These are phyloP conservation scores for Chlamydomonas eustigma DNA, from an alignment of 139 green algal genomes.

Conservation along the genomic window DNA sequence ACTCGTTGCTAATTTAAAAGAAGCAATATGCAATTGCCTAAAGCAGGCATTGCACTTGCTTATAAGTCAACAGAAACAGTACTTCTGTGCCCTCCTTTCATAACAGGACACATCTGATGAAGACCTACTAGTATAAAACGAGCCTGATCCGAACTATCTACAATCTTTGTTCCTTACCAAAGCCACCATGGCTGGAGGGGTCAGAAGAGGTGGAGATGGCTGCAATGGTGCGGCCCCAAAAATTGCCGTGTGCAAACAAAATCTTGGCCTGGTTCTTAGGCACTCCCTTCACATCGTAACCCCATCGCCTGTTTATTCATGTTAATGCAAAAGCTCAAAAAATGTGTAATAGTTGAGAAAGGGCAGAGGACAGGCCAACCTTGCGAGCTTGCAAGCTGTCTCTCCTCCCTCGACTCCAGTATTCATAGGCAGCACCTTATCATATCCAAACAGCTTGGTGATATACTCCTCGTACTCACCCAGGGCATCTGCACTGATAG, in stretches of 20 bases:
- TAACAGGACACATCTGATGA: no score
- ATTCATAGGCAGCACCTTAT: constrained; percentile 97
- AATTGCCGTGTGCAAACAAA: constrained; percentile 91
- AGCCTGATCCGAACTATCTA: no score
- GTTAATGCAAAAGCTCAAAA: neutral
- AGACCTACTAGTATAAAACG: no score
- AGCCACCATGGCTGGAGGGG: constrained; percentile 50
- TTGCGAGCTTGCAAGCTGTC: constrained; percentile 93
- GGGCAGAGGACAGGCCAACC: constrained; percentile 19
- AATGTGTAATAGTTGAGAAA: neutral
- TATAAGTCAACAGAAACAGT: no score
- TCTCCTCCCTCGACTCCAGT: constrained; percentile 96
- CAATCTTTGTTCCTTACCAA: constrained; percentile 47
- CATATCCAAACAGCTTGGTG: constrained; percentile 85
- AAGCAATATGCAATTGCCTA: no score
- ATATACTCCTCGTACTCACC: constrained; percentile 93
- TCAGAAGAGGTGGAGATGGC: constrained; percentile 88
- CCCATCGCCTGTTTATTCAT: constrained; percentile 81
- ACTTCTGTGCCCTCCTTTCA: no score
- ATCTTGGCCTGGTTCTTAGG: constrained; percentile 84
- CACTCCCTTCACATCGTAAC: constrained; percentile 95
- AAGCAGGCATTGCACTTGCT: no score
- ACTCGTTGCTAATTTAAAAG: no score
- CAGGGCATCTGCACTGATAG: constrained; percentile 64
- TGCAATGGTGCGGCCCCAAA: constrained; percentile 91